Evolutionary conservation across 805 yeast genomes (phyloP), one percentile per base, ranked within the genome.

Genomic region (Kodamaea nitidulidarum): DNA sequence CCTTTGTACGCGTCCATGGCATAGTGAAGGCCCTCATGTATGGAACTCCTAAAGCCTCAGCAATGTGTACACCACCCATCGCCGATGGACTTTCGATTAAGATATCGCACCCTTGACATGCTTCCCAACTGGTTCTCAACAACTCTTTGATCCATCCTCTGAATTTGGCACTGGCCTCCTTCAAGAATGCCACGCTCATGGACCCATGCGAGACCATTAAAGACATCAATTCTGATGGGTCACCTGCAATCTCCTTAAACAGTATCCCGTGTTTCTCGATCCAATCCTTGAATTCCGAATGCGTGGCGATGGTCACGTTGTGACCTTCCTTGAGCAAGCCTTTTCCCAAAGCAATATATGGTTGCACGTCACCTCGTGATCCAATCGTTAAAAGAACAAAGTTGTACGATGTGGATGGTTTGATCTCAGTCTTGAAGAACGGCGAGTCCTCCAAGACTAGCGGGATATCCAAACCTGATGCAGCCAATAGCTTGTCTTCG

Each of bases 1-100:
- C 95, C 49, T 95, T 72, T 1, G 98, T 90, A 44, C 95, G 66
- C 0, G 97, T 87, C 98, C 98, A 91, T 0, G 98, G 98, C 98
- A 91, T 91, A 0, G 98, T 91, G 56, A 91, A 91, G 0, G 97
- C 97, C 51, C 97, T 71, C 67, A 86, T 84, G 56, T 91, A 91
- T 0, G 98, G 95, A 41, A 91, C 84, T 15, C 80, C 77, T 42
- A 91, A 61, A 1, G 95, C 95, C 58, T 91, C 98, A 3, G 98
- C 96, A 41, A 91, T 85, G 52, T 91, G 98, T 34, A 90, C 76
- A 7, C 98, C 98, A 11, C 84, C 90, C 90, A 91, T 88, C 0
- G 96, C 91, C 1, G 95, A 84, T 0, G 98, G 98, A n/a, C 95
- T 84, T 56, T 91, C 98, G 41, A 91, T 86, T 44, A 91, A 67